Evolutionary conservation across 2,329 filamentous ascomycete species (phyloP), one percentile per base, ranked within the genome.

Genomic region (Hypoxylon sp.): DNA sequence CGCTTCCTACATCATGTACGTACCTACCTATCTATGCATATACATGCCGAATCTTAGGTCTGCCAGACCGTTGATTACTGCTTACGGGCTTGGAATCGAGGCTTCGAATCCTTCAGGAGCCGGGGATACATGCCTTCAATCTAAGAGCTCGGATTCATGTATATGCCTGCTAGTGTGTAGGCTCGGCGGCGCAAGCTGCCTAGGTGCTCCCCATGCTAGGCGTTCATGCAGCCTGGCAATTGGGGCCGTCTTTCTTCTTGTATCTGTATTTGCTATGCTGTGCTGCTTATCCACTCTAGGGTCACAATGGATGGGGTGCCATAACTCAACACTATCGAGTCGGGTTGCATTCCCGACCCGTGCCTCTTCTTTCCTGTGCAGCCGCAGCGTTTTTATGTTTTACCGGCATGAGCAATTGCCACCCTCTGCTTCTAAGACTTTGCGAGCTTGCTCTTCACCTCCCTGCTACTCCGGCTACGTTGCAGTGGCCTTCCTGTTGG

Each of bases 201-300:
- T n/a, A n/a, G n/a, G n/a, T 56, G 63, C n/a, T 50, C 64, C 69
- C 68, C 68, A 65, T 70, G 70, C 68, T 63, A 72, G 71, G 69
- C 70, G 73, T 75, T 75, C 73, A 75, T 75, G 73, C 73, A 74
- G 71, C 72, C 66, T 70, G 68, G 71, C 66, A 62, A 70, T 70
- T 68, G 67, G 65, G 61, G 37, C 50, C 65, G 63, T 68, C 64
- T 61, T 66, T 70, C 66, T 64, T 68, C 60, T 68, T 55, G 39
- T 61, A 53, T 56, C 43, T 58, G 62, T 62, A 65, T 61, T 65
- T 61, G 62, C 66, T 66, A 67, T 64, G 63, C 61, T 66, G 60
- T 67, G 63, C 53, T 64, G 67, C 67, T 67, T 63, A 67, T 61
- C 67, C 67, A 67, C 63, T 23, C 43, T 57, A 63, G 61, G 63